Percentiles rank a stretch among this genome's conserved stretches.
phyloP scores from a whole-genome alignment of 208 protist species.

The Novymonas esmeraldas region DNA sequence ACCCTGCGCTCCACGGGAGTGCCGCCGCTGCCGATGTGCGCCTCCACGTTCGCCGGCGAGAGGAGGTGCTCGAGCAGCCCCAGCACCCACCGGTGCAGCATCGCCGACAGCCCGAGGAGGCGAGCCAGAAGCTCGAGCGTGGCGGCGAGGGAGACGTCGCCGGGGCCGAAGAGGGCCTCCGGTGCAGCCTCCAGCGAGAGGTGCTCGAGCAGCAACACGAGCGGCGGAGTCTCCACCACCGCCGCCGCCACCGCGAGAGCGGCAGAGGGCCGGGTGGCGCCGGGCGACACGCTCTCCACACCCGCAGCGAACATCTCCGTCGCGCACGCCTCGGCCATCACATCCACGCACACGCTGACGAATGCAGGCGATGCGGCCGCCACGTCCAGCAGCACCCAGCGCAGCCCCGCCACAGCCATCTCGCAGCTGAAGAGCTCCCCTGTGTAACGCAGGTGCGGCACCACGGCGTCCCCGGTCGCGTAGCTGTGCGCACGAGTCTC shows the following conservation, averaged over 20 bases:
- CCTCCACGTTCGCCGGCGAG: slow-evolving; percentile 1
- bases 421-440: not conserved
- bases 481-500: slow-evolving; percentile 4
- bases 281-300: slow-evolving; percentile 8
- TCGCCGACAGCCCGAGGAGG: slow-evolving; percentile 41
- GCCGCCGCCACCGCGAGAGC: not conserved
- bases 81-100: slow-evolving; percentile 32
- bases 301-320: slow-evolving; percentile 15
- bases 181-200: slow-evolving; percentile 42
- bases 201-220: slow-evolving; percentile 40
- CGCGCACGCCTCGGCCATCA: slow-evolving; percentile 15
- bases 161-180: slow-evolving; percentile 56
- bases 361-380: slow-evolving; percentile 5
- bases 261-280: too few relatives aligned
- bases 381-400: slow-evolving; percentile 8
- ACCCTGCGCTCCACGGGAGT: not conserved
- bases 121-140: slow-evolving; percentile 40
- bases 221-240: slow-evolving; percentile 9
- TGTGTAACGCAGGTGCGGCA: slow-evolving; percentile 8
- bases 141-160: slow-evolving; percentile 28
- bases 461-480: not conserved
- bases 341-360: slow-evolving; percentile 17
- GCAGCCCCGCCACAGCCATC: slow-evolving; percentile 7
- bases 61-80: slow-evolving; percentile 25
- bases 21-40: not conserved